A percentile compares a stretch with the other conserved stretches of the same genome.
Conservation (phyloP, 1,139 yeast species). For the Lodderomyces elongisporus region DNA sequence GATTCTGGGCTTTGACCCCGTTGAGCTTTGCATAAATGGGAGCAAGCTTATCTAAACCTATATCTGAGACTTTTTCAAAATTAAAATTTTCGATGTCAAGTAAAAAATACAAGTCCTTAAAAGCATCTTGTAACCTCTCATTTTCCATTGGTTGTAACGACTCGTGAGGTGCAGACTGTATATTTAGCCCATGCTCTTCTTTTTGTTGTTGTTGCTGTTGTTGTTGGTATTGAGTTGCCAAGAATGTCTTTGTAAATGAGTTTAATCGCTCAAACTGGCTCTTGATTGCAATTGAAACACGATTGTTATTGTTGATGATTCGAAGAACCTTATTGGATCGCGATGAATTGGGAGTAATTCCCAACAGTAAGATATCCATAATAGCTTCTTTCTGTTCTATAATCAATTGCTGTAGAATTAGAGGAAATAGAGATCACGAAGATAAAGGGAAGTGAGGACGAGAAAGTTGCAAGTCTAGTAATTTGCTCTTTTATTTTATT, state of each 20-base stretch:
- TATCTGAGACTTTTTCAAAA: slow-evolving; percentile 14
- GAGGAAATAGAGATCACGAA: too few relatives aligned
- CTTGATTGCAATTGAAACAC: slow-evolving; percentile 12
- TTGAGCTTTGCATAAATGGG: slow-evolving; percentile 10
- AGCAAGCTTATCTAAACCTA: slow-evolving; percentile 14
- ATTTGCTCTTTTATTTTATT: too few relatives aligned
- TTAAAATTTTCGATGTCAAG: slow-evolving; percentile 23
- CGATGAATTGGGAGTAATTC: slow-evolving; percentile 10
- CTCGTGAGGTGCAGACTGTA: too few relatives aligned
- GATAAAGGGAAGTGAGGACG: too few relatives aligned
- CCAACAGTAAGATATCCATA: slow-evolving; percentile 16
- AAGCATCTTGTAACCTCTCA: slow-evolving; percentile 21
- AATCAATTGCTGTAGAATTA: too few relatives aligned
- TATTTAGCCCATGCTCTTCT: too few relatives aligned
- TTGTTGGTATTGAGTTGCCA: slow-evolving; percentile 7
- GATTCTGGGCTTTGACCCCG: background rate
- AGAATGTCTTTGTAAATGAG: slow-evolving; percentile 11
- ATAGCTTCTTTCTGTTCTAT: too few relatives aligned
- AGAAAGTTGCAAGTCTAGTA: too few relatives aligned
- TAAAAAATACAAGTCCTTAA: slow-evolving; percentile 22
- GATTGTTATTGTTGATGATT: slow-evolving; percentile 14
- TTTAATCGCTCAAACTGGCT: slow-evolving; percentile 11
- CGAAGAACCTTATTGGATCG: slow-evolving; percentile 10
- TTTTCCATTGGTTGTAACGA: slow-evolving; percentile 13
- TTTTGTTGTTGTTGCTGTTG: slow-evolving; percentile 14